A percentile compares a stretch with the other conserved stretches of the same genome.
phyloP scores from a whole-genome alignment of 352 stramenopile species.

The Phytophthora pluvialis region DNA sequence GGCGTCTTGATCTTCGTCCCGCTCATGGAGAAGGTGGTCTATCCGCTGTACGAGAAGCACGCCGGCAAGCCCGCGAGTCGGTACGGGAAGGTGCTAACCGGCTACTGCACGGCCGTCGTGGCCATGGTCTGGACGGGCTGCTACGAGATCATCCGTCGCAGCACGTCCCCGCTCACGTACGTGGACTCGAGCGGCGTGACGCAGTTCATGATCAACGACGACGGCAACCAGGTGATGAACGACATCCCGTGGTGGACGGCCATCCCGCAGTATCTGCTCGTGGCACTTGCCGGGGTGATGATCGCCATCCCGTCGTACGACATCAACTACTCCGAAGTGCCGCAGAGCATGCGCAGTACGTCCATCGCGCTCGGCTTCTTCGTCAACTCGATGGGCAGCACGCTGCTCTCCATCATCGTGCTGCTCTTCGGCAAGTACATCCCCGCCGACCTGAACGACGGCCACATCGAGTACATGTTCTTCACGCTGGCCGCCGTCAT shows the following conservation, averaged over 20 bases:
- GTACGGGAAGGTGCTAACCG: slow-evolving; percentile 45
- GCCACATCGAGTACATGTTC: slow-evolving; percentile 58
- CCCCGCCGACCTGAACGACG: slow-evolving; percentile 55
- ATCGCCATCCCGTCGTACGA: slow-evolving; percentile 51
- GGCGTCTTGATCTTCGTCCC: slow-evolving; percentile 48
- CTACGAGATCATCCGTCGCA: slow-evolving; percentile 46
- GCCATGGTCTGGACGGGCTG: slow-evolving; percentile 49
- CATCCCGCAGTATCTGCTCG: slow-evolving; percentile 53
- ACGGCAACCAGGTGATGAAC: slow-evolving; percentile 30
- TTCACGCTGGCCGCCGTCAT: slow-evolving; percentile 40
- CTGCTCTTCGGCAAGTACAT: slow-evolving; percentile 32
- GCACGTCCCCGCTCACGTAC: slow-evolving; percentile 26
- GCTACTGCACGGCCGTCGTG: slow-evolving; percentile 44
- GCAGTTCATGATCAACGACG: slow-evolving; percentile 40
- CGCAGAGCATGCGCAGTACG: slow-evolving; percentile 39
- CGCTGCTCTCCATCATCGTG: slow-evolving; percentile 25
- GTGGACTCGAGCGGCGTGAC: slow-evolving; percentile 22
- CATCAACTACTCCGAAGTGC: slow-evolving; percentile 53
- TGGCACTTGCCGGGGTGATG: slow-evolving; percentile 46
- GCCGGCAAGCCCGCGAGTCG: slow-evolving; percentile 44
- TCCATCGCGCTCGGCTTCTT: slow-evolving; percentile 31
- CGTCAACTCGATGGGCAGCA: slow-evolving; percentile 34
- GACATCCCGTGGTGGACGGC: slow-evolving; percentile 35
- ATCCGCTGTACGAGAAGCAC: slow-evolving; percentile 47
- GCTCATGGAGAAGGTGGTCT: slow-evolving; percentile 45